Base-by-base conservation (phyloP, 2,329 filamentous ascomycete genomes). In the Xylogone sp. region DNA sequence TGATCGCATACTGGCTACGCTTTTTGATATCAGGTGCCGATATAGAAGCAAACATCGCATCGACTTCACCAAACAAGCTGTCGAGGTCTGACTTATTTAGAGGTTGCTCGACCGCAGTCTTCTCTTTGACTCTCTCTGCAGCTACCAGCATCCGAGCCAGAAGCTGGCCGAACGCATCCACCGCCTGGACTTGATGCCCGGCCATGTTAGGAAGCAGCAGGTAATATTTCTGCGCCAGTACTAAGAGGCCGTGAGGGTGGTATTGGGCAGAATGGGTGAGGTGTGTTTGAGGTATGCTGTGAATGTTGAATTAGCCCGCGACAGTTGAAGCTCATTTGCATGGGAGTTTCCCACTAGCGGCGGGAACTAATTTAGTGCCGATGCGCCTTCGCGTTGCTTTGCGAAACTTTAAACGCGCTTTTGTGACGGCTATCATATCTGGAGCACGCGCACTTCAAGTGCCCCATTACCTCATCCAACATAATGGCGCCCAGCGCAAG, bases 31-130 rank as follows among this genome's bases (percentile, higher is more conserved):
- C 65, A 34, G 53, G 42, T 8, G 57, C 56, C 12, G 43, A 18
- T 13, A 53, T 29, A 53, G 42, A 69, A 51, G 44, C 67, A n/a
- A 78, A 72, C 13, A 74, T 65, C 22, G 65, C 61, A 20, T 69
- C 67, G 9, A 84, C 65, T 56, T 71, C 73, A 22, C 64, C 66
- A 34, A 75, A 68, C 18, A 83, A 65, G 52, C 77, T 68, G 22
- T 75, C 71, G 54, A 87, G 78, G 64, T 90, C 82, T 48, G 81
- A 74, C 65, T 91, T 87, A 22, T 81, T 83, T 56, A 97, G 76
- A 3, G 86, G 82, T 12, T 88, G 88, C 60, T 96, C 90, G 58
- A 91, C 82, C 19, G 75, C 68, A 31, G 76, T 74, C 34, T 39
- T 39, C 27, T 76, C 72, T 67, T 90, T 90, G 54, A 78, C 68